These are phyloP conservation scores for Kuraishia hungarica DNA, from an alignment of 805 yeast genomes.

Conservation along the genomic window DNA sequence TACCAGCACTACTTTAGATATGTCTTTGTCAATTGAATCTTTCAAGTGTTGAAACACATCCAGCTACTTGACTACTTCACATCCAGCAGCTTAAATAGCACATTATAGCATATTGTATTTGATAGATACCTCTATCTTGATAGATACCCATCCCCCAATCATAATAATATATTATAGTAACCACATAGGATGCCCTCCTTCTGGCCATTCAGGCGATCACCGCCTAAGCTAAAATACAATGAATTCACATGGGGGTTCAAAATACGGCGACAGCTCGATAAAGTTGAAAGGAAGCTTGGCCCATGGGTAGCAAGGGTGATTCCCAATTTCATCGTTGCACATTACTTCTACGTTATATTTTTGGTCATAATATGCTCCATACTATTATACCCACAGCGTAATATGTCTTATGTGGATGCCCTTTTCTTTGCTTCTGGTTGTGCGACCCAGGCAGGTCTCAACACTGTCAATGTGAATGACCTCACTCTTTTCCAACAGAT, in stretches of 20 bases:
- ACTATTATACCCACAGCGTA: constrained; percentile 66
- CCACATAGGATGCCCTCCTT: not conserved
- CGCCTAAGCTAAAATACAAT: not conserved
- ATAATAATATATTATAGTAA: no score
- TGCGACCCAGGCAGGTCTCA: constrained; percentile 86
- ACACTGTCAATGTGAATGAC: constrained; percentile 62
- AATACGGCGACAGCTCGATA: constrained; percentile 27
- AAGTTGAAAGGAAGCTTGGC: constrained; percentile 24
- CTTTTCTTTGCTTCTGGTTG: constrained; percentile 72
- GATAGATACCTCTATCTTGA: no score
- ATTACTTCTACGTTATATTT: constrained; percentile 59
- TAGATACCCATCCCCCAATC: no score
- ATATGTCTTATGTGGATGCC: constrained; percentile 65
- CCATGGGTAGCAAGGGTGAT: constrained; percentile 33
- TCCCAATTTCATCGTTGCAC: constrained; percentile 56
- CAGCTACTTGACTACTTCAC: no score
- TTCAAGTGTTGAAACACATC: not conserved
- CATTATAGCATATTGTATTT: no score
- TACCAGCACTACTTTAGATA: not conserved
- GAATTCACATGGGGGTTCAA: constrained; percentile 18
- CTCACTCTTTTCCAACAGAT: constrained; percentile 75
- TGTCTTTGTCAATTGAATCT: not conserved
- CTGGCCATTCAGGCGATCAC: not conserved
- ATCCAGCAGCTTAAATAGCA: no score
- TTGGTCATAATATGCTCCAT: constrained; percentile 63